These are phyloP conservation scores for Camelina laxa DNA, from an alignment of 345 rosid species.

Conservation along the genomic window DNA sequence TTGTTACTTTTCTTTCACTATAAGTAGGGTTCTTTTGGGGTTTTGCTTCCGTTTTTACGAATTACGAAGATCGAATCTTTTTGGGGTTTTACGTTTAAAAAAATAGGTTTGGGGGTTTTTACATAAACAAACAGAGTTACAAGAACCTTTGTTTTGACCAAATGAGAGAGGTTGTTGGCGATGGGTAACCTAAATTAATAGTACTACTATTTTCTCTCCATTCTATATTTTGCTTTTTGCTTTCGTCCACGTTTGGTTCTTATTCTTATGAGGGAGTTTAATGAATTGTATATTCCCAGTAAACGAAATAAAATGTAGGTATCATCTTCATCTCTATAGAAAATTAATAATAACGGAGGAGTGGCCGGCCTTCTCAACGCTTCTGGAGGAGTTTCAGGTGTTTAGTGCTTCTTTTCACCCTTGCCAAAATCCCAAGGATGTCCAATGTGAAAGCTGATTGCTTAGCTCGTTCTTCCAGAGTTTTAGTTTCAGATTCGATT, in stretches of 20 bases:
- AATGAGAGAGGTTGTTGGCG: conserved; percentile 59
- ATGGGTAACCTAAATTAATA: conserved; percentile 66
- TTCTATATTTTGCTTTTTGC: neutral
- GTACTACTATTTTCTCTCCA: neutral
- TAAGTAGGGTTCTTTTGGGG: conserved; percentile 28
- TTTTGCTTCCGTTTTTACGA: conserved; percentile 15
- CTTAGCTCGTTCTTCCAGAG: too few species aligned
- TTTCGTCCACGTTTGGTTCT: conserved; percentile 31
- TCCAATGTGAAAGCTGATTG: too few species aligned
- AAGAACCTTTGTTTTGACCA: conserved; percentile 28
- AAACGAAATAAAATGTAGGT: conserved; percentile 16
- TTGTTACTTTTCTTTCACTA: conserved; percentile 24
- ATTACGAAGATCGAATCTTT: conserved; percentile 19
- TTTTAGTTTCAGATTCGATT: too few species aligned
- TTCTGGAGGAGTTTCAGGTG: too few species aligned
- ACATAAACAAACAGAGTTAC: neutral
- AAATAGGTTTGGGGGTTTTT: too few species aligned
- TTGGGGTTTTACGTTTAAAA: conserved; percentile 1
- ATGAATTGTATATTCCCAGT: conserved; percentile 33
- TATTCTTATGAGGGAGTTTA: neutral
- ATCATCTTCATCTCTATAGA: neutral
- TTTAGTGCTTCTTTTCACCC: too few species aligned
- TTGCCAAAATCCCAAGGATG: too few species aligned
- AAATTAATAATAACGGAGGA: neutral
- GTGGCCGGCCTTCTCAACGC: too few species aligned